Base-by-base conservation (phyloP, 257 asterid species). In the Sherardia arvensis region DNA sequence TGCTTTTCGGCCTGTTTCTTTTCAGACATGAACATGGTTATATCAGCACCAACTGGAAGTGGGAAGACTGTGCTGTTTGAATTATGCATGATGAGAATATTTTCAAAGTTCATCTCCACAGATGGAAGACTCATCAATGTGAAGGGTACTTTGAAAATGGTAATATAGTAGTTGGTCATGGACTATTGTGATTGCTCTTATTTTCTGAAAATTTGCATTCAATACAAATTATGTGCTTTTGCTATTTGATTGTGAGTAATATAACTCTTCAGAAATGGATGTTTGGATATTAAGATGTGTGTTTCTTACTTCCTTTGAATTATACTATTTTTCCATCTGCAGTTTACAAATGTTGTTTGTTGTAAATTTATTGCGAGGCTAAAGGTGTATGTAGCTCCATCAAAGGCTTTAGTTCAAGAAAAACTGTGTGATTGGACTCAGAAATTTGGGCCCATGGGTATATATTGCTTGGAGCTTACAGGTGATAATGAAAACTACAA, bases 21-120 rank as follows among this genome's bases (percentile, higher is more conserved):
- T 67, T 85, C 96, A 28, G 97, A 87, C 67, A 72, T 77, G 76
- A 92, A 92, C 84, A 89, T 92, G 99, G 96, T 89, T 68, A 85
- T 92, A 72, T 89, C 97, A 53, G 97, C 97, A 14, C 97, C 99
- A 61, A 89, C 99, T 65, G 99, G 99, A 78, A 92, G 99, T 78
- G 97, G 97, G 47, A 92, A 89, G 81, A 87, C 99, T 11, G 96
- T 84, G 70, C 91, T 92, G 14, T 89, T 92, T 69, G 99, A 92
- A 83, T 77, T 92, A 66, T 92, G 99, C 86, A 89, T 92, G 74
- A 77, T 92, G 86, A 84, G 97, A 87, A 88, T 87, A 77, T 86
- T 89, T 69, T 87, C 99, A 68, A 92, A 81, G 81, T 84, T 84
- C 80, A 83, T 89, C 36, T 73, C 85, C n/a, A 32, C 76, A 48